phyloP scores from a whole-genome alignment of 768 basidiomycete genomes.

The Cystofilobasidium macerans region DNA sequence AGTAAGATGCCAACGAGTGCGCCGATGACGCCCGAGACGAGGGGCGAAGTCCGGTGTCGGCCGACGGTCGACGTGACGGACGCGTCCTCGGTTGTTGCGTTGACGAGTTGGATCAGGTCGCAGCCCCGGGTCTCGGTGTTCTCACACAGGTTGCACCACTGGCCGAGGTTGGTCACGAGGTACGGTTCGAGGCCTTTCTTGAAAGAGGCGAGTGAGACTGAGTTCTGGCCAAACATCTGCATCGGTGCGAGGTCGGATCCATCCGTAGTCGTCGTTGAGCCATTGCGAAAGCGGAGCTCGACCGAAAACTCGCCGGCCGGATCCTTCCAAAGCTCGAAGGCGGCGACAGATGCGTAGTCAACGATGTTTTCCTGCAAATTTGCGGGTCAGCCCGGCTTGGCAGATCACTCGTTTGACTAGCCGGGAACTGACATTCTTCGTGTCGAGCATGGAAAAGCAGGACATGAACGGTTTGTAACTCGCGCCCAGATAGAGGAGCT shows the following conservation, averaged over 20 bases:
- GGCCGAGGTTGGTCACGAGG: conserved; percentile 27
- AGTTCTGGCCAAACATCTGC: conserved; percentile 24
- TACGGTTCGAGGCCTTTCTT: conserved; percentile 27
- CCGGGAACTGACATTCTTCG: conserved; percentile 29
- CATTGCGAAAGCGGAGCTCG: conserved; percentile 34
- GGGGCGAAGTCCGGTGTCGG: conserved; percentile 28
- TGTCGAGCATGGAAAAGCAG: conserved; percentile 68
- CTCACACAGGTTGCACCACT: conserved; percentile 29
- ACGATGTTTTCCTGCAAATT: conserved; percentile 10
- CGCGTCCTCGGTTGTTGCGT: conserved; percentile 7
- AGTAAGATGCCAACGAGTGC: conserved; percentile 30
- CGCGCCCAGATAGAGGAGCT: conserved; percentile 59
- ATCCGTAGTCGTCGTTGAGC: conserved; percentile 22
- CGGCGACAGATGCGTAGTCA: conserved; percentile 31
- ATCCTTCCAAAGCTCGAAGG: conserved; percentile 30
- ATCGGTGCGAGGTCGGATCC: conserved; percentile 24
- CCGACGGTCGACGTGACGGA: conserved; percentile 22
- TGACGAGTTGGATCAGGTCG: conserved; percentile 15
- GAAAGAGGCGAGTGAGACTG: conserved; percentile 28
- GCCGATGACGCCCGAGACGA: conserved; percentile 33
- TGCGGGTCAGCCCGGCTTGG: background rate
- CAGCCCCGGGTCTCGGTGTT: conserved; percentile 28
- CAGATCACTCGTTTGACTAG: no score
- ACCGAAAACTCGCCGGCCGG: conserved; percentile 26
- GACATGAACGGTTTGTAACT: conserved; percentile 85